Base-by-base conservation (phyloP, 1,284 basidiomycete species). In the Fistulinella staudtii region DNA sequence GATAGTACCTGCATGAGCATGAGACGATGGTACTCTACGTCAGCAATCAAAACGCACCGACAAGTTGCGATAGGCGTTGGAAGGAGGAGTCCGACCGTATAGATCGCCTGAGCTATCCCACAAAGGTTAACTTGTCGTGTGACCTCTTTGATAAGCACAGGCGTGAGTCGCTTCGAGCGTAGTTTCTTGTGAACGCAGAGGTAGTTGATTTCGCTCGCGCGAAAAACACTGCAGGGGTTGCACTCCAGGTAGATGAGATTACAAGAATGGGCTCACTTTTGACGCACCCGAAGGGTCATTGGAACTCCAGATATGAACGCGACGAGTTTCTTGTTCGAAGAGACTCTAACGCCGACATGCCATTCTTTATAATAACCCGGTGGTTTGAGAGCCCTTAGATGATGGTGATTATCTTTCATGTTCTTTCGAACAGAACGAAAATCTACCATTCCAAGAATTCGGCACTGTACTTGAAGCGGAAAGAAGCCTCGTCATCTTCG, bases 141-240 rank as follows among this genome's bases (percentile, higher is more conserved):
- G 22, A 99, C 89, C 66, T 99, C 96, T 67, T 98, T 97, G 72
- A 99, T 99, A 40, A 99, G 77, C 21, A 99, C 90, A 0, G 96
- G 96, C 1, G 96, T 88, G 15, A 99, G 76, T 27, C 96, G 88
- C 66, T 98, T 99, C 5, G 92, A 90, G 11, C 96, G 85, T 37
- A 99, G 72, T 67, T 97, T 97, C 72, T 99, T 99, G 77, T 98
- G 95, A 4, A 98, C 85, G 58, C 93, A 97, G 39, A 99, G 82
- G 68, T 94, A 99, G 69, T 99, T 99, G 72, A 99, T 95, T 69
- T 99, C 96, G 57, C 85, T 84, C 27, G 82, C 79, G 31, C 70
- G 70, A 59, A 96, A 75, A 8, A 74, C 69, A 45, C 91, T 95
- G 52, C 21, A 40, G 28, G 8, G 29, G 23, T 27, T 50, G 25